Evolutionary conservation across 2,329 filamentous ascomycete species (phyloP).

Genomic region (Fusarium sarcochroum): DNA sequence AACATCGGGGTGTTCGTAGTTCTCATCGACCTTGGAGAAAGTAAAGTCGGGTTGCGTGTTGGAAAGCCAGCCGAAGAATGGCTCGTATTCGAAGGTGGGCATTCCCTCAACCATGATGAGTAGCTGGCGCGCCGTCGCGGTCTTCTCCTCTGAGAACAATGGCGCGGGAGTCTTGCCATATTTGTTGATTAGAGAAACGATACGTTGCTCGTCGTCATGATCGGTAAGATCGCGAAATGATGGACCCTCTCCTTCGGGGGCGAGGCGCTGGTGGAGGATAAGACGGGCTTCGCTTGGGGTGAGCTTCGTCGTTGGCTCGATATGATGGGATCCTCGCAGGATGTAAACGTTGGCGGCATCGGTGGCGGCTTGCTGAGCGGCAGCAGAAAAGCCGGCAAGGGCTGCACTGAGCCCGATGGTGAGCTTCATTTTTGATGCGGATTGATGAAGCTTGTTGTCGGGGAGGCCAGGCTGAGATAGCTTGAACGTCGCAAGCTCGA

Average conservation of each 20-base stretch:
- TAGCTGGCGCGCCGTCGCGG: constrained; percentile 64
- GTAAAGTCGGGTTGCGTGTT: constrained; percentile 62
- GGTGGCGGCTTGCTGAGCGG: constrained; percentile 61
- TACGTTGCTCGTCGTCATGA: constrained; percentile 59
- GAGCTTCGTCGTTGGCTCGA: constrained; percentile 58
- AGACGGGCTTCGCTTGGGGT: constrained; percentile 69
- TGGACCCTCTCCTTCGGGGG: constrained; percentile 62
- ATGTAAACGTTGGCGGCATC: constrained; percentile 68
- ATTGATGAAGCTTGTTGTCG: constrained; percentile 52
- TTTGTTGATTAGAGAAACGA: constrained; percentile 69
- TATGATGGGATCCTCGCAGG: constrained; percentile 55
- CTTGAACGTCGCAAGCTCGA: constrained; percentile 53
- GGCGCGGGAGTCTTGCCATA: constrained; percentile 68
- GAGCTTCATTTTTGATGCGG: constrained; percentile 59
- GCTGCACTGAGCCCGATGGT: constrained; percentile 57
- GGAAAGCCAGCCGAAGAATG: constrained; percentile 56
- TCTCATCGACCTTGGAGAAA: constrained; percentile 60
- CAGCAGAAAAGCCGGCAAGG: constrained; percentile 56
- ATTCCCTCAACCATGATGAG: constrained; percentile 72
- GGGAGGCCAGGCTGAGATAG: constrained; percentile 47
- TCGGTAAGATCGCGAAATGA: constrained; percentile 62
- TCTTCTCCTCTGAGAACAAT: constrained; percentile 62
- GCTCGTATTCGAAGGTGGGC: constrained; percentile 60
- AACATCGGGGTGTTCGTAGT: constrained; percentile 60
- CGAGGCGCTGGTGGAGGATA: constrained; percentile 71